These are phyloP conservation scores for Vanrija sp. DNA, from an alignment of 1,284 basidiomycete species.

Conservation along the genomic window DNA sequence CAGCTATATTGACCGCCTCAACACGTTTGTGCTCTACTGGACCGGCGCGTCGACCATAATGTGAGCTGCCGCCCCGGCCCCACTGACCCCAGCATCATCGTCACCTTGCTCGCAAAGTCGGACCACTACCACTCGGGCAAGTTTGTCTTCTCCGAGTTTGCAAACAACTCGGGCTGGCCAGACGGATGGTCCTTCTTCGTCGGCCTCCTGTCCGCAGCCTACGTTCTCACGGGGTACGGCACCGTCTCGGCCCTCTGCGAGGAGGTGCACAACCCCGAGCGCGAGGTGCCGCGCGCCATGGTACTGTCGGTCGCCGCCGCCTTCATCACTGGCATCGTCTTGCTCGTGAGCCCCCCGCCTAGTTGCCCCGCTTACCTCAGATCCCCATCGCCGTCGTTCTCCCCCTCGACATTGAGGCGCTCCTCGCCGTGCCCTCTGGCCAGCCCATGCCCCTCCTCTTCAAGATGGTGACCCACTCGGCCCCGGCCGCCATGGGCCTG, in stretches of 20 bases:
- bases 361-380: too few relatives aligned
- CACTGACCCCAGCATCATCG: constrained; percentile 28
- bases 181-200: not conserved
- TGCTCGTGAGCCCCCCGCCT: constrained; percentile 33
- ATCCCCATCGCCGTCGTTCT: constrained; percentile 50
- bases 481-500: constrained; percentile 49
- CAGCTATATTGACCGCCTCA: constrained; percentile 36
- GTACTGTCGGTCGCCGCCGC: constrained; percentile 49
- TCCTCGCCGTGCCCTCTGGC: constrained; percentile 45
- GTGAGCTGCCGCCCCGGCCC: constrained; percentile 14
- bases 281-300: constrained; percentile 46
- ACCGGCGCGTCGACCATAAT: constrained; percentile 48
- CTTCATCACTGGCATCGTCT: constrained; percentile 48
- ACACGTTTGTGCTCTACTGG: constrained; percentile 49
- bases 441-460: constrained; percentile 51
- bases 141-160: constrained; percentile 33
- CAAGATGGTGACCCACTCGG: constrained; percentile 46
- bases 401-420: constrained; percentile 37
- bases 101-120: constrained; percentile 47
- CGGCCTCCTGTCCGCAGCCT: not conserved
- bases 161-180: not conserved
- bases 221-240: constrained; percentile 27
- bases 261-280: constrained; percentile 45
- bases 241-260: constrained; percentile 46
- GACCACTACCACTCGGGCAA: constrained; percentile 44